Percentiles rank a stretch among this genome's conserved stretches.
These are phyloP conservation scores for Debaryomyces psychrophilus DNA, from an alignment of 1,139 yeast species.

Conservation along the genomic window DNA sequence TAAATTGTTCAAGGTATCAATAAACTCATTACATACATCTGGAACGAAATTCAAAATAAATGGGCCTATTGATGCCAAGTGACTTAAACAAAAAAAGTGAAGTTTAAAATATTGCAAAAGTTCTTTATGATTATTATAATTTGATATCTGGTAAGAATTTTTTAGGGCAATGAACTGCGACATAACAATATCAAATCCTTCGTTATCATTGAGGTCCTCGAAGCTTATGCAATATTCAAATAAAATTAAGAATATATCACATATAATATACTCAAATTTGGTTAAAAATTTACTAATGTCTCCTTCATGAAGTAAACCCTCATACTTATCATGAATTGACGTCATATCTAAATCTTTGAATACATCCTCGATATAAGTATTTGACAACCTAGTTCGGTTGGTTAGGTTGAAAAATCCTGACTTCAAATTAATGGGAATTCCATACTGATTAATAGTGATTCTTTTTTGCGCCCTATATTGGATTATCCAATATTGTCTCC, in stretches of 20 bases:
- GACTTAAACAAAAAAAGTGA: conserved; percentile 6
- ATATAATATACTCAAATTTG: not conserved
- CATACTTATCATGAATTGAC: conserved; percentile 7
- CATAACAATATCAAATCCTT: conserved; percentile 1
- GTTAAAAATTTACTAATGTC: not conserved
- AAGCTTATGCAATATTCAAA: conserved; percentile 5
- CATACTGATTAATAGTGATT: not conserved
- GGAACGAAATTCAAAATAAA: conserved; percentile 1
- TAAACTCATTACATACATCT: not conserved
- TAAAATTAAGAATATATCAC: not conserved
- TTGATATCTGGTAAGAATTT: not conserved
- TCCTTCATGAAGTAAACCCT: not conserved
- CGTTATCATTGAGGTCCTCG: not conserved
- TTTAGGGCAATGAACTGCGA: conserved; percentile 2
- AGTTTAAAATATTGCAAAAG: conserved; percentile 9
- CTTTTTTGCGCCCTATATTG: not conserved
- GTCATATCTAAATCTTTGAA: not conserved
- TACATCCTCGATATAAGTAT: conserved; percentile 4
- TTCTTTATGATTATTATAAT: not conserved
- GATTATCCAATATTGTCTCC: conserved; percentile 23
- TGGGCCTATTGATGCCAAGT: conserved; percentile 6
- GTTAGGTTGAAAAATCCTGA: conserved; percentile 2
- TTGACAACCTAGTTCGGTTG: not conserved
- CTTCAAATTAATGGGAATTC: conserved; percentile 1
- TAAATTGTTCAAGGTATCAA: not conserved